Base-by-base conservation (phyloP, 352 stramenopile species). In the Thalassiosira exigua region DNA sequence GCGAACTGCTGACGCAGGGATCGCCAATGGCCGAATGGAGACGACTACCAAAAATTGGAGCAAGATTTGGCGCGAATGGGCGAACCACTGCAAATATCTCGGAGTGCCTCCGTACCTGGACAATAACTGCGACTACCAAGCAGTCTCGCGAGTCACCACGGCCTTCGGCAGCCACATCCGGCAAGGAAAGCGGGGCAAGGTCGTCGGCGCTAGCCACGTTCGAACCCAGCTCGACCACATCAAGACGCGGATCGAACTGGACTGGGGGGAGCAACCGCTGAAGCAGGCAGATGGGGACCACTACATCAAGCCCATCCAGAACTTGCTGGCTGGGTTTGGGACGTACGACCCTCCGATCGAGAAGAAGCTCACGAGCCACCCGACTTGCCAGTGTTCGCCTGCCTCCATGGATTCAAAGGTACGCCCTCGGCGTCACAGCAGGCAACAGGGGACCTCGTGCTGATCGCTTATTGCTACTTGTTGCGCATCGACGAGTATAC, bases 331-430 rank as follows among this genome's bases (percentile, higher is more conserved):
- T 7, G 54, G 54, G 12, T 64, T 44, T 14, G 19, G 24, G 26
- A 64, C 41, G 2, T 64, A 24, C 46, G 54, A 64, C 54, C 54
- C 54, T 2, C 3, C 54, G 24, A 44, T 30, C 4, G 30, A 44
- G 24, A 64, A 64, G 54, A 64, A 44, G 54, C 24, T 64, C 2
- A 14, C 54, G 21, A 19, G 26, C n/a, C 26, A 64, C 12, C 54
- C 5, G 54, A 64, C 27, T 21, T 64, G 12, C 54, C 54, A 30
- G 4, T 4, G 1, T 64, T 64, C 46, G 26, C 30, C 3, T 48
- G 21, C 22, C 9, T 22, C 5, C 48, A 27, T 11, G 48, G n/a
- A 19, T 27, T 22, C 14, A 7, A 14, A 14, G 36, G 14, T 7
- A 14, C 7, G 14, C 7, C 7, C 36, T 14, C 36, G 7, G 14